phyloP scores from a whole-genome alignment of 345 rosid genomes.

The Kandelia obovata region DNA sequence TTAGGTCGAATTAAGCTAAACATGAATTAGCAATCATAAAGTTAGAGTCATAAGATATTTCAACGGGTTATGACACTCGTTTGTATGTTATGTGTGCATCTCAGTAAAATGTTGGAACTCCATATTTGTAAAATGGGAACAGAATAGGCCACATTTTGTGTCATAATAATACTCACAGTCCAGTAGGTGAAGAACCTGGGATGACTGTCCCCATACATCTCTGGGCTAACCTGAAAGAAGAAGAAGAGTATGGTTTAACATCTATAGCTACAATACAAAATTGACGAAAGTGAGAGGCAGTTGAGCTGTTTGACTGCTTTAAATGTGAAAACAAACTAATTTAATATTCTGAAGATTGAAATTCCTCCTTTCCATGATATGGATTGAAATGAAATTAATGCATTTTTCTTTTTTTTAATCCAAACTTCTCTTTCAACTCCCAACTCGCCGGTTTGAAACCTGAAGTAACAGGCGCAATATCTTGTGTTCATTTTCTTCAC shows the following conservation, averaged over 20 bases:
- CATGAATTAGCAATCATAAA: no score
- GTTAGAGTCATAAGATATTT: no score
- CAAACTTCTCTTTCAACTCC: no score
- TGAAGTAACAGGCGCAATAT: no score
- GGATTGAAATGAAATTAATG: no score
- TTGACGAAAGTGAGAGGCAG: slow-evolving; percentile 23
- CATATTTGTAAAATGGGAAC: no score
- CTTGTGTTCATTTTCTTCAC: background rate
- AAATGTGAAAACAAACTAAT: slow-evolving; percentile 23
- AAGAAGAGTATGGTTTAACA: slow-evolving; percentile 10
- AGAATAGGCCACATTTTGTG: background rate
- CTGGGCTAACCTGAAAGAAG: slow-evolving; percentile 83
- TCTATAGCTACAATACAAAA: background rate
- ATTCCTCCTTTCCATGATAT: background rate
- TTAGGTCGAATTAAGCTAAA: no score
- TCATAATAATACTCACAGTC: slow-evolving; percentile 58
- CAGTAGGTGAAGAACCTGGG: slow-evolving; percentile 98
- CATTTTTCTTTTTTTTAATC: no score
- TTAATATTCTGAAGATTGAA: slow-evolving; percentile 5
- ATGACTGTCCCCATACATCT: slow-evolving; percentile 82
- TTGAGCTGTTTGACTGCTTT: slow-evolving; percentile 31
- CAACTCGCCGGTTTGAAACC: no score
- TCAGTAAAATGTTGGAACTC: no score
- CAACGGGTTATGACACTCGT: no score
- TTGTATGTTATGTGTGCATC: no score